phyloP scores from a whole-genome alignment of 805 yeast genomes.

The Candida verbasci region DNA sequence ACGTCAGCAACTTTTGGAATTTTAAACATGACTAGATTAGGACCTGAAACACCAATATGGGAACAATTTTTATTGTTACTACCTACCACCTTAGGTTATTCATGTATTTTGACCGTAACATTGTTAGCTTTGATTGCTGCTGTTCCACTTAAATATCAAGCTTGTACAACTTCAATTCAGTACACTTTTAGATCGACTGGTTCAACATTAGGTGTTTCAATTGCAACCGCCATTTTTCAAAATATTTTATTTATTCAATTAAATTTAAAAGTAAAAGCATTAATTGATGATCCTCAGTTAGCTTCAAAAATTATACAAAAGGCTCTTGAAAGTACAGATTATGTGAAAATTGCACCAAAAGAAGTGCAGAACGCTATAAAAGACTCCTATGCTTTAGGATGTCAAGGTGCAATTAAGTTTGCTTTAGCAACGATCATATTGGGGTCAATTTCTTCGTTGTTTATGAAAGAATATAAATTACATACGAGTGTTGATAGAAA shows the following conservation, averaged over 20 bases:
- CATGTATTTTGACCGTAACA: slow-evolving; percentile 66
- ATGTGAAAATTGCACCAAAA: slow-evolving; percentile 49
- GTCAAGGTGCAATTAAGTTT: slow-evolving; percentile 52
- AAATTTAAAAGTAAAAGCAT: slow-evolving; percentile 12
- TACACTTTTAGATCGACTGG: slow-evolving; percentile 86
- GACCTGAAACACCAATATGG: slow-evolving; percentile 15
- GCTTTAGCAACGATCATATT: slow-evolving; percentile 36
- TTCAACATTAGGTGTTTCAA: slow-evolving; percentile 75
- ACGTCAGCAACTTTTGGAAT: slow-evolving; percentile 46
- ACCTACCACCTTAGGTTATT: slow-evolving; percentile 61
- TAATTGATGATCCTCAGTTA: slow-evolving; percentile 26
- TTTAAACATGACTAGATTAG: slow-evolving; percentile 23
- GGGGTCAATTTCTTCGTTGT: slow-evolving; percentile 38
- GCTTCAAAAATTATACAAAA: slow-evolving; percentile 43
- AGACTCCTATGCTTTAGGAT: slow-evolving; percentile 49
- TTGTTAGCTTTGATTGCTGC: slow-evolving; percentile 73
- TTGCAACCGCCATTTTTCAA: slow-evolving; percentile 66
- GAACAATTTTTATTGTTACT: slow-evolving; percentile 31
- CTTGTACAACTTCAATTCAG: slow-evolving; percentile 84
- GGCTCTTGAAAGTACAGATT: slow-evolving; percentile 56
- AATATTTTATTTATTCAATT: slow-evolving; percentile 32
- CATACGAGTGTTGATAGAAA: slow-evolving; percentile 49
- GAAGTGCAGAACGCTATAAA: slow-evolving; percentile 44
- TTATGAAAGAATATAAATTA: slow-evolving; percentile 56
- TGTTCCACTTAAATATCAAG: slow-evolving; percentile 66